These are phyloP conservation scores for Xylariaceae sp. DNA, from an alignment of 2,329 filamentous ascomycete genomes.

Conservation along the genomic window DNA sequence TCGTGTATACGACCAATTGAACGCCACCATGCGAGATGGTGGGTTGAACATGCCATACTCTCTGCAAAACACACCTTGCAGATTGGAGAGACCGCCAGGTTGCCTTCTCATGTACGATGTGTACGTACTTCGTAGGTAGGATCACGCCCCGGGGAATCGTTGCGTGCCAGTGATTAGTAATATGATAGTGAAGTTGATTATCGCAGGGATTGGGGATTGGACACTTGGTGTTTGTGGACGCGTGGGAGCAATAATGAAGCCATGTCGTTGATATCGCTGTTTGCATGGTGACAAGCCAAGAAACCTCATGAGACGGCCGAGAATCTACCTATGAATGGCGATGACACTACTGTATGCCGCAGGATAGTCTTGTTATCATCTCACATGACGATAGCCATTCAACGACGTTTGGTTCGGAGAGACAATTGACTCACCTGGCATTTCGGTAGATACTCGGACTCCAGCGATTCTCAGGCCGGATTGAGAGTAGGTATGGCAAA, in stretches of 20 bases:
- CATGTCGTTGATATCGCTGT: too few relatives aligned
- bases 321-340: too few relatives aligned
- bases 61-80: background rate
- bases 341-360: too few relatives aligned
- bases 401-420: background rate
- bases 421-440: too few relatives aligned
- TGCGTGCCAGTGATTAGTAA: background rate
- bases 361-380: too few relatives aligned
- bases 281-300: too few relatives aligned
- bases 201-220: background rate
- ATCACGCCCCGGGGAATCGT: background rate
- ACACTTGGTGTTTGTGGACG: background rate
- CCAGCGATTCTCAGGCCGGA: too few relatives aligned
- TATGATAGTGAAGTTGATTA: background rate
- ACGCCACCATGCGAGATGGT: constrained; percentile 1
- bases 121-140: background rate
- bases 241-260: background rate
- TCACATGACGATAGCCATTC: background rate
- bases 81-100: background rate
- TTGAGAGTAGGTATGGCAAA: too few relatives aligned
- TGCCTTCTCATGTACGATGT: background rate
- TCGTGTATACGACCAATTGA: background rate
- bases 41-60: background rate
- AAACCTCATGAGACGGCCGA: background rate
- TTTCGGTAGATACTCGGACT: too few relatives aligned